A percentile compares a stretch with the other conserved stretches of the same genome.
phyloP scores from a whole-genome alignment of 345 rosid species.

The Eucalyptus curtisii region DNA sequence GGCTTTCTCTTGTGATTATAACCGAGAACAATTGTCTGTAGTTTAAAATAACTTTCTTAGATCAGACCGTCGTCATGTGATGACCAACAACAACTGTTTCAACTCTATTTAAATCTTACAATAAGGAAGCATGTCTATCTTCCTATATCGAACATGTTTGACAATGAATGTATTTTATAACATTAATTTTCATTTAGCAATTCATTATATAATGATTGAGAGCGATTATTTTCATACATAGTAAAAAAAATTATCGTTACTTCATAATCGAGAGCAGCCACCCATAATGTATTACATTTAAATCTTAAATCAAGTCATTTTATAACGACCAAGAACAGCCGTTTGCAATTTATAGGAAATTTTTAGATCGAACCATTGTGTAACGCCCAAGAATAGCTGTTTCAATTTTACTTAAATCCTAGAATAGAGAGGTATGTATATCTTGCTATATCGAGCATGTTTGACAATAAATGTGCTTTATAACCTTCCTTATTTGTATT shows the following conservation, averaged over 20 bases:
- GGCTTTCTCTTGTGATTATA: background rate
- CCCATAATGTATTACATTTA: too few species aligned
- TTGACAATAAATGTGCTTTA: too few species aligned
- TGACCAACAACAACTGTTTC: background rate
- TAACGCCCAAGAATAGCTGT: too few species aligned
- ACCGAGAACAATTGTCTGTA: background rate
- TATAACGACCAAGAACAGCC: background rate
- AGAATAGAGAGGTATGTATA: too few species aligned
- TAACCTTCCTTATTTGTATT: too few species aligned
- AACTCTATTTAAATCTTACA: too few species aligned
- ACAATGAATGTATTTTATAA: too few species aligned
- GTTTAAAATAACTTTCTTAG: background rate
- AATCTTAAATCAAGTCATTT: too few species aligned
- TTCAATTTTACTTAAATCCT: too few species aligned
- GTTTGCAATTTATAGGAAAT: background rate
- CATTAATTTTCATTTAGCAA: background rate
- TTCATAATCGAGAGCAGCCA: too few species aligned
- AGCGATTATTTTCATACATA: background rate
- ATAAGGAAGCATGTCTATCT: background rate
- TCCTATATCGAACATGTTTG: too few species aligned
- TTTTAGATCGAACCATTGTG: background rate
- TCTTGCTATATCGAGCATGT: too few species aligned
- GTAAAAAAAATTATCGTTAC: background rate
- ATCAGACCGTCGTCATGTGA: background rate
- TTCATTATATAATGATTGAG: background rate